A percentile compares a stretch with the other conserved stretches of the same genome.
These are phyloP conservation scores for Fraxinus americana DNA, from an alignment of 257 asterid genomes.

Conservation along the genomic window DNA sequence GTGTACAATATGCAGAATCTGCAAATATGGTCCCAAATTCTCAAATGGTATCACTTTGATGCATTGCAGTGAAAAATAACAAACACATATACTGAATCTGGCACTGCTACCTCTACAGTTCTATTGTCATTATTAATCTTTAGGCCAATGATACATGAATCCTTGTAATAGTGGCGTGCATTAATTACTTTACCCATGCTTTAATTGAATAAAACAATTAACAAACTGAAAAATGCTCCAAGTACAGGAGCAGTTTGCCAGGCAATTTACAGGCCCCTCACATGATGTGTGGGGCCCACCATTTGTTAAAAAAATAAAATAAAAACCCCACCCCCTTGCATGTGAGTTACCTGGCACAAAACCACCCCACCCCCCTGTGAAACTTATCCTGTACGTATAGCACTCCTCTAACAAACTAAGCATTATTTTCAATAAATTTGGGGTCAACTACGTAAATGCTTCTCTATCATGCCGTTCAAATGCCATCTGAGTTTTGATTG, in stretches of 20 bases:
- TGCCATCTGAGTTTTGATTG: no score
- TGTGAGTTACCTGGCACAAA: no score
- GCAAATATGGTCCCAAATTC: constrained; percentile 48
- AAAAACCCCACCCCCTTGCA: no score
- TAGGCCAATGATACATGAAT: constrained; percentile 51
- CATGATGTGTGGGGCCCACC: no score
- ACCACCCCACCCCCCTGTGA: no score
- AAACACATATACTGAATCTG: constrained; percentile 32
- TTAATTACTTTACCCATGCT: not conserved
- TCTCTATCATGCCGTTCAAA: not conserved
- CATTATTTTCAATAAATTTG: not conserved
- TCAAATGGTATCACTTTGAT: constrained; percentile 29
- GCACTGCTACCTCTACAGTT: constrained; percentile 33
- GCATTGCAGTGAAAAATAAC: constrained; percentile 25
- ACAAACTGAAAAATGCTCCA: no score
- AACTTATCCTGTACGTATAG: no score
- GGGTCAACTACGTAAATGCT: not conserved
- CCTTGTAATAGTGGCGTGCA: constrained; percentile 47
- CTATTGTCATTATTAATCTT: constrained; percentile 47
- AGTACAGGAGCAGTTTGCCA: no score
- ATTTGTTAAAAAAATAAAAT: no score
- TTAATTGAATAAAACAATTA: not conserved
- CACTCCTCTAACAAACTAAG: not conserved
- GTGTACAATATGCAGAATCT: constrained; percentile 40
- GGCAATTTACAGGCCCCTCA: no score